phyloP scores from a whole-genome alignment of 331 rosid genomes.

The Telfairia occidentalis region DNA sequence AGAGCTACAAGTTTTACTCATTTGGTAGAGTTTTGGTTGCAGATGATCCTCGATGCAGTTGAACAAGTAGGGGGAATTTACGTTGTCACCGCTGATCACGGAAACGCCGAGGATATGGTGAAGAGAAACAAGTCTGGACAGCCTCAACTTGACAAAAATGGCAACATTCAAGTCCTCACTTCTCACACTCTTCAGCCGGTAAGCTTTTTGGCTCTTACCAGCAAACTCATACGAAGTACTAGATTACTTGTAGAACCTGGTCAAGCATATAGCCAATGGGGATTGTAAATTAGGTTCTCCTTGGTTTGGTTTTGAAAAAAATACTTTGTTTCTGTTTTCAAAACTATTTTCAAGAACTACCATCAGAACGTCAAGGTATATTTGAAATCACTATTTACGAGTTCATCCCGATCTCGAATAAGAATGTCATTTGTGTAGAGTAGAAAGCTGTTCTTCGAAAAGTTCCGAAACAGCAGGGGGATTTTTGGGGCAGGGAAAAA shows the following conservation, averaged over 20 bases:
- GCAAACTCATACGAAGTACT: not conserved
- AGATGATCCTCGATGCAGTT: conserved; percentile 80
- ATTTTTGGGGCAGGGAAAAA: not conserved
- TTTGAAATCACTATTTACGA: too few relatives aligned
- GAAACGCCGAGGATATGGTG: conserved; percentile 98
- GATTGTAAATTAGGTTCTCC: not conserved
- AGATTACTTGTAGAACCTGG: not conserved
- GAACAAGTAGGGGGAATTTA: conserved; percentile 95
- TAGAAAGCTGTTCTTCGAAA: not conserved
- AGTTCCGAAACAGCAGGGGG: not conserved
- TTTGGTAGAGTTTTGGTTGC: not conserved
- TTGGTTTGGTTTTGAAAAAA: not conserved
- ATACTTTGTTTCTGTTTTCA: not conserved
- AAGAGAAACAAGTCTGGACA: conserved; percentile 79
- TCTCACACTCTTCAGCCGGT: conserved; percentile 95
- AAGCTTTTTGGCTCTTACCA: conserved; percentile 21
- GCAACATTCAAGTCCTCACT: conserved; percentile 82
- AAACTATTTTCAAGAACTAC: not conserved
- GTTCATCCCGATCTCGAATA: too few relatives aligned
- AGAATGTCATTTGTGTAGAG: not conserved
- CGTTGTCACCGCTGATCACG: conserved; percentile 94
- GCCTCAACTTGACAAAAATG: conserved; percentile 67
- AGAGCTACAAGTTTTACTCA: not conserved
- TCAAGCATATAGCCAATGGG: not conserved
- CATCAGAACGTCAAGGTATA: not conserved